Evolutionary conservation across 805 yeast species (phyloP).

Genomic region (Suhomyces xylopsoci): DNA sequence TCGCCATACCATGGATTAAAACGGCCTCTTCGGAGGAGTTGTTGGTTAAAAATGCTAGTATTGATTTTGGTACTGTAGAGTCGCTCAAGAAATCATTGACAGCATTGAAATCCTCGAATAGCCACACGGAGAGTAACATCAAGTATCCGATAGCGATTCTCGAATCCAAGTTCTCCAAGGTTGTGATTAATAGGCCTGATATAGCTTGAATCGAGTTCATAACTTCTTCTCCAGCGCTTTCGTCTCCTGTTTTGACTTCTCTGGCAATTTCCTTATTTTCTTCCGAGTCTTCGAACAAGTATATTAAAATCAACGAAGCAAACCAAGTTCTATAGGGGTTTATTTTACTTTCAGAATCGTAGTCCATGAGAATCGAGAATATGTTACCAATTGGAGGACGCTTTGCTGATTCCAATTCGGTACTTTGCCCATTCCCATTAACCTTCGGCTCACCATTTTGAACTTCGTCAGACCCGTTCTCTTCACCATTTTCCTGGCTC

Average conservation of each 20-base stretch:
- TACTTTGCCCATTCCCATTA: slow-evolving; percentile 5
- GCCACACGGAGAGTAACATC: slow-evolving; percentile 70
- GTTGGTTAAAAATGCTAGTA: slow-evolving; percentile 58
- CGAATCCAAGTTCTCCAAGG: slow-evolving; percentile 61
- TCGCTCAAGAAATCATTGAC: slow-evolving; percentile 75
- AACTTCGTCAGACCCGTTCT: neutral
- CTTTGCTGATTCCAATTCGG: neutral
- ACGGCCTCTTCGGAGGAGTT: slow-evolving; percentile 48
- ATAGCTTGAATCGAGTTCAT: slow-evolving; percentile 70
- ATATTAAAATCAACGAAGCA: slow-evolving; percentile 62
- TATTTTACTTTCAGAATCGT: slow-evolving; percentile 57
- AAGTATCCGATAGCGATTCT: slow-evolving; percentile 76
- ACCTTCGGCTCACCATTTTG: slow-evolving; percentile 1
- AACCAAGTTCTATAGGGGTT: slow-evolving; percentile 92
- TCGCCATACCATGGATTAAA: slow-evolving; percentile 68
- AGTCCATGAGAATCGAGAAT: slow-evolving; percentile 68
- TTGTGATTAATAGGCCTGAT: slow-evolving; percentile 67
- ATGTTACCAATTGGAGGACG: slow-evolving; percentile 50
- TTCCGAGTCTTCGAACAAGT: slow-evolving; percentile 54
- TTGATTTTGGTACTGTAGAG: slow-evolving; percentile 58
- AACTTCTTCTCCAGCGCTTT: slow-evolving; percentile 63
- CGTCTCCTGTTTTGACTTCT: slow-evolving; percentile 55
- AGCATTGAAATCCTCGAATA: slow-evolving; percentile 72
- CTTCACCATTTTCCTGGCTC: slow-evolving; percentile 11
- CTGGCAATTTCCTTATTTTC: slow-evolving; percentile 49